phyloP scores from a whole-genome alignment of 495 filamentous ascomycete genomes.

The Penicillium maclennaniae region DNA sequence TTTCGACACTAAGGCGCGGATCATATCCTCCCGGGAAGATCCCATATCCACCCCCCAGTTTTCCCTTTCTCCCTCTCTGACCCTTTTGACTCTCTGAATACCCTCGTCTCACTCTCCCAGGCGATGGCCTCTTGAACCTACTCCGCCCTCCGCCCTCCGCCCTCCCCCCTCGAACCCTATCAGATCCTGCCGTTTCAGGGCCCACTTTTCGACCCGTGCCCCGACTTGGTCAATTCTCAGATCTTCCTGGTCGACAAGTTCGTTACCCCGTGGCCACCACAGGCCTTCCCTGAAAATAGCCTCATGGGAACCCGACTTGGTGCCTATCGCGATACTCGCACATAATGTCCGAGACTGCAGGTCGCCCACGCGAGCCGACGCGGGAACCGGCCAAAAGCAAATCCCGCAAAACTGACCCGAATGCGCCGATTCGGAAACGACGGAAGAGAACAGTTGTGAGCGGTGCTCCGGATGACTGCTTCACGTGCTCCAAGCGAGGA shows the following conservation, averaged over 20 bases:
- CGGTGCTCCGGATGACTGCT: slow-evolving; percentile 93
- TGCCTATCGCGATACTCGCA: slow-evolving; percentile 4
- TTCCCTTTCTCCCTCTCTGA: not conserved
- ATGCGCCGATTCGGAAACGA: slow-evolving; percentile 58
- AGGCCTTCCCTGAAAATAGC: not conserved
- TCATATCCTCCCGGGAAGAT: slow-evolving; percentile 26
- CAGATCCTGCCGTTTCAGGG: not conserved
- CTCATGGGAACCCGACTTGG: slow-evolving; percentile 17
- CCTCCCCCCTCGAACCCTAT: not conserved
- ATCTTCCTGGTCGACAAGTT: not conserved
- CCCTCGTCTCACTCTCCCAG: not conserved
- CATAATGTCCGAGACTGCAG: slow-evolving; percentile 19
- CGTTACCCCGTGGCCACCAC: not conserved
- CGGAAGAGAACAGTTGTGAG: slow-evolving; percentile 83
- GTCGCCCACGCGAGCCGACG: slow-evolving; percentile 17
- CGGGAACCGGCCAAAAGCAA: slow-evolving; percentile 11
- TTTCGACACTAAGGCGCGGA: slow-evolving; percentile 14
- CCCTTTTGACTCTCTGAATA: slow-evolving; percentile 4
- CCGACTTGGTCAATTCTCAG: slow-evolving; percentile 1
- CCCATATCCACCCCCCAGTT: slow-evolving; percentile 17
- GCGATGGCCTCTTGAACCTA: not conserved
- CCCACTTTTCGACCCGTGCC: not conserved
- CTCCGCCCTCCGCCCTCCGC: not conserved
- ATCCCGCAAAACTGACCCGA: slow-evolving; percentile 26
- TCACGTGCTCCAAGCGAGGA: slow-evolving; percentile 79